phyloP scores from a whole-genome alignment of 169 alveolate genomes.

The Babesia sp. region DNA sequence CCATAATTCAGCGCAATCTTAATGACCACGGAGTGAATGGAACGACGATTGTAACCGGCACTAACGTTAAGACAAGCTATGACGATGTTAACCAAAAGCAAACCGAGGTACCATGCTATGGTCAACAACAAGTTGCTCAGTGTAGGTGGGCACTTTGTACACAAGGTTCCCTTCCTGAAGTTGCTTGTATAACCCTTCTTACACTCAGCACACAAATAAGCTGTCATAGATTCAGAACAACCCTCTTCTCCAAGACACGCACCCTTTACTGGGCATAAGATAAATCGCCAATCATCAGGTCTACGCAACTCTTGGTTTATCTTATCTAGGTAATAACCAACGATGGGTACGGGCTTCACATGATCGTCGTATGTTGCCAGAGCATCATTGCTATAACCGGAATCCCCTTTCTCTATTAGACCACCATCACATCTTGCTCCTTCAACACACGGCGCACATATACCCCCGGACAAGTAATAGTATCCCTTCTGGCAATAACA shows the following conservation, averaged over 20 bases:
- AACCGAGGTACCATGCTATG: conserved; percentile 64
- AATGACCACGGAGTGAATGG: conserved; percentile 84
- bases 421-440: conserved; percentile 85
- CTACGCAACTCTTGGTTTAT: conserved; percentile 59
- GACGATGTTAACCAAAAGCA: conserved; percentile 75
- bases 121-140: conserved; percentile 54
- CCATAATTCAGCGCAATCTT: conserved; percentile 82
- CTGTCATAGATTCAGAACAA: conserved; percentile 78
- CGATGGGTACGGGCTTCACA: conserved; percentile 78
- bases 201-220: conserved; percentile 83
- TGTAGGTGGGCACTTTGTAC: conserved; percentile 75
- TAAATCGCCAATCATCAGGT: conserved; percentile 82
- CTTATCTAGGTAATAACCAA: conserved; percentile 78
- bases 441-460: conserved; percentile 78
- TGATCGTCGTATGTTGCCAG: too few relatives aligned
- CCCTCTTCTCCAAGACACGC: conserved; percentile 76
- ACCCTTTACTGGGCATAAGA: conserved; percentile 79
- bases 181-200: conserved; percentile 78
- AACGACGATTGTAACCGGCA: conserved; percentile 83
- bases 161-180: conserved; percentile 68
- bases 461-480: conserved; percentile 74
- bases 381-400: conserved; percentile 10
- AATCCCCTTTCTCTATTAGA: conserved; percentile 42
- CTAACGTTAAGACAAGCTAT: conserved; percentile 82
- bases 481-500: conserved; percentile 81